A percentile compares a stretch with the other conserved stretches of the same genome.
phyloP scores from a whole-genome alignment of 2,329 filamentous ascomycete genomes.

The Aspergillus terreus region DNA sequence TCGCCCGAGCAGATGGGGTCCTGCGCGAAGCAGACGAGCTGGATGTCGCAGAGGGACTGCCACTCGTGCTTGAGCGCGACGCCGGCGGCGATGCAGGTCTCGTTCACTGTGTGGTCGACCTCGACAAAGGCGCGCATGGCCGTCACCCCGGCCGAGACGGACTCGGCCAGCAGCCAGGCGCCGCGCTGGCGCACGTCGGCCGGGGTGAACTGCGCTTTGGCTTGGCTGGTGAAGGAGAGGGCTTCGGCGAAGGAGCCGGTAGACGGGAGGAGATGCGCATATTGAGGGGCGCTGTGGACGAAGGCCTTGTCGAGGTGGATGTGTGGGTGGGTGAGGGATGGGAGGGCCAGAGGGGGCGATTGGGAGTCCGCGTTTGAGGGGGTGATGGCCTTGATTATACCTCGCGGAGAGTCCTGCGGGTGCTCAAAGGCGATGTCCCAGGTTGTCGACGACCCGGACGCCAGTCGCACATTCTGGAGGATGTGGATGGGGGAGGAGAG shows the following conservation, averaged over 20 bases:
- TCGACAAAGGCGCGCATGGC: conserved; percentile 69
- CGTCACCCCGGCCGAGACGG: conserved; percentile 62
- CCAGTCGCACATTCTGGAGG: conserved; percentile 28
- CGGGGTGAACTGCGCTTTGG: conserved; percentile 61
- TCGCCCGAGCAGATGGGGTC: conserved; percentile 62
- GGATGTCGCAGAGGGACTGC: conserved; percentile 53
- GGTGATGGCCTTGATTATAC: conserved; percentile 11
- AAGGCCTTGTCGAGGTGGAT: conserved; percentile 62
- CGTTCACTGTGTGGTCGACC: conserved; percentile 59
- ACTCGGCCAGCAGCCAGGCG: conserved; percentile 62
- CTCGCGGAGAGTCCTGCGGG: conserved; percentile 1
- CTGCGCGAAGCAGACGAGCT: conserved; percentile 69
- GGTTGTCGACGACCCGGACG: conserved; percentile 14
- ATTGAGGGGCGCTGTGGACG: conserved; percentile 39
- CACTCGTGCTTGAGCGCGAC: conserved; percentile 56
- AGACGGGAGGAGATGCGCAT: conserved; percentile 57
- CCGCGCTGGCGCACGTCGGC: conserved; percentile 64
- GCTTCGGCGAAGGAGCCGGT: conserved; percentile 64
- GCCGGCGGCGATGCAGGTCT: conserved; percentile 57
- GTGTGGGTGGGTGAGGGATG: conserved; percentile 66
- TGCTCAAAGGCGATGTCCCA: conserved; percentile 32
- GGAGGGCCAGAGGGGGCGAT: conserved; percentile 38
- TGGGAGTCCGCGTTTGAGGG: conserved; percentile 21
- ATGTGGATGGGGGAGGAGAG: conserved; percentile 7
- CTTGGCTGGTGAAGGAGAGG: conserved; percentile 53